Percentiles rank a stretch among this genome's conserved stretches.
Conservation (phyloP, 371 early-diverging fungal species). For the Rhizopus sp. region DNA sequence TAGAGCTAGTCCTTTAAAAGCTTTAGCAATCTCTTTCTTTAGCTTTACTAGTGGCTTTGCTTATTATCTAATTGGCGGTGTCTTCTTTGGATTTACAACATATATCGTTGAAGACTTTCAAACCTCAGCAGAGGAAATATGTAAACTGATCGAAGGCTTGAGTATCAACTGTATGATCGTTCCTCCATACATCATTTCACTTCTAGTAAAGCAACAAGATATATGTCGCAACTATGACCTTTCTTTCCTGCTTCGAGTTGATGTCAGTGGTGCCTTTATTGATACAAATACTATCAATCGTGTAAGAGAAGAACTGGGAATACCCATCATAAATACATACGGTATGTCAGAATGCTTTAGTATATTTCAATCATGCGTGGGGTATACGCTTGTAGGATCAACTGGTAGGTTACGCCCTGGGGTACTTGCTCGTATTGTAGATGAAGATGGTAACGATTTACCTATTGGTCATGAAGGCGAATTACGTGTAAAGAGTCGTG, state of each 20-base stretch:
- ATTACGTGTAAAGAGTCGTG: slow-evolving; percentile 74
- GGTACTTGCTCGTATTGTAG: neutral
- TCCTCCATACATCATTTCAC: slow-evolving; percentile 23
- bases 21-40: slow-evolving; percentile 10
- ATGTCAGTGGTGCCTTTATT: slow-evolving; percentile 75
- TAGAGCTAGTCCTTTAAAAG: neutral
- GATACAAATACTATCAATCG: slow-evolving; percentile 39
- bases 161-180: slow-evolving; percentile 57
- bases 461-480: slow-evolving; percentile 55
- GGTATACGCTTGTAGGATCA: neutral
- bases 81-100: slow-evolving; percentile 1
- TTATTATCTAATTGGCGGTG: neutral
- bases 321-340: slow-evolving; percentile 61
- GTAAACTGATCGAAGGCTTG: slow-evolving; percentile 58
- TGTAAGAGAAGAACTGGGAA: slow-evolving; percentile 39
- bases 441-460: slow-evolving; percentile 16
- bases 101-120: slow-evolving; percentile 28
- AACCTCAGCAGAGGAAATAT: slow-evolving; percentile 46
- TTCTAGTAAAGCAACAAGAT: neutral
- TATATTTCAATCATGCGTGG: neutral
- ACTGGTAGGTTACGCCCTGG: neutral
- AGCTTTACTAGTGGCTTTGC: slow-evolving; percentile 16
- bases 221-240: slow-evolving; percentile 52
- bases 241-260: slow-evolving; percentile 48
- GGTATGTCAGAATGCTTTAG: slow-evolving; percentile 61